Base-by-base conservation (phyloP, 768 basidiomycete species). In the Psilocybe sp. region DNA sequence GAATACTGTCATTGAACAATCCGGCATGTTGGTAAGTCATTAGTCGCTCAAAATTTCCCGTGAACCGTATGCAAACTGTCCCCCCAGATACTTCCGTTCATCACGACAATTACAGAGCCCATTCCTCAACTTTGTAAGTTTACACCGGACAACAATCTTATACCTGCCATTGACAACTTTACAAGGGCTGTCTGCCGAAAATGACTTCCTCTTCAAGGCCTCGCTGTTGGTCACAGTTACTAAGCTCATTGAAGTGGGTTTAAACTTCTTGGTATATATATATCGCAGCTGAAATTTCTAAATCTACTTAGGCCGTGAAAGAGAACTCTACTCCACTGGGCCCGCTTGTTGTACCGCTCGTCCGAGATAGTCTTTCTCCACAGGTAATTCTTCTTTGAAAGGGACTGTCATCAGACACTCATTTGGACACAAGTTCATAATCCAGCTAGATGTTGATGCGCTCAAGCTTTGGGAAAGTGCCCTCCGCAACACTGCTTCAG, bases 361-460 rank as follows among this genome's bases (percentile, higher is more conserved):
- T 92, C 31, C 77, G 73, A 53, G 82, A 87, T 58, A 80, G 85
- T 59, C 64, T 89, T 47, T 71, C 77, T 15, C 78, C 81, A 16
- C 74, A 69, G 12, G 86, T 84, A 57, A 58, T 73, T 67, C 31
- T 19, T 28, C 44, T 33, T 18, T n/a, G 7, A 28, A 28, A 28
- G 13, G 41, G 20, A 18, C 9, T 12, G 23, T 38, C 6, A 16
- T 20, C 12, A 1, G n/a, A 5, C 10, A 32, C 49, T 47, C 40
- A 61, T 19, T 54, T 50, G 19, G 52, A 41, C 12, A 47, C 46
- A 45, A 92, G 89, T 75, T 74, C 28, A 74, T 77, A n/a, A 67
- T 77, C 33, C 77, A 87, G 53, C 75, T 96, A 18, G 92, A 95
- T 56, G 81, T 83, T 52, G 92, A 95, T 64, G 87, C 81, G 0